phyloP scores from a whole-genome alignment of 2,329 filamentous ascomycete species.

The Penicillium polonicum region DNA sequence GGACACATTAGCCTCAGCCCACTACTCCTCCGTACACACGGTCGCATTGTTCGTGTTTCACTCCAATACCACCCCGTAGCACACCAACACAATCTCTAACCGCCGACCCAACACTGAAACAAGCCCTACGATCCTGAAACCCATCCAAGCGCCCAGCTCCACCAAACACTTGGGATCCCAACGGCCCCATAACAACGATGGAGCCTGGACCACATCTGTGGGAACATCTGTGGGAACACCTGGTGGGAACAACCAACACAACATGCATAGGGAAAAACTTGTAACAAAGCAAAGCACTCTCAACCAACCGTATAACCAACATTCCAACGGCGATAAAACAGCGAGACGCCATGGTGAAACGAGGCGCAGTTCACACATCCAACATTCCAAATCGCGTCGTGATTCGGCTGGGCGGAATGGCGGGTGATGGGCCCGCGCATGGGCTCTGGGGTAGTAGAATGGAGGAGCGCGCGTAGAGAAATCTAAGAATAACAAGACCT shows the following conservation, averaged over 20 bases:
- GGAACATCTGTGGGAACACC: neutral
- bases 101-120: constrained; percentile 13
- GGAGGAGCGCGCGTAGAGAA: neutral
- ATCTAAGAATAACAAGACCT: constrained; percentile 4
- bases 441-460: neutral
- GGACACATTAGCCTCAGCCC: neutral
- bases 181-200: neutral
- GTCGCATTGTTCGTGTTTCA: neutral
- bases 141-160: neutral
- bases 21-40: neutral
- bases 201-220: neutral
- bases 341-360: neutral
- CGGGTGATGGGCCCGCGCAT: neutral
- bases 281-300: neutral
- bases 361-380: neutral
- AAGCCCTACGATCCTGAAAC: constrained; percentile 11
- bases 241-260: neutral
- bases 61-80: neutral
- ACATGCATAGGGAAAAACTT: too few species aligned
- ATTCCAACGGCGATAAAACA: neutral
- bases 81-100: constrained; percentile 3
- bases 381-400: neutral
- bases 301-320: neutral
- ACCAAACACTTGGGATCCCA: neutral
- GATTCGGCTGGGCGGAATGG: neutral